Evolutionary conservation across 257 asterid genomes (phyloP).

Genomic region (Solanum corneliomulleri): DNA sequence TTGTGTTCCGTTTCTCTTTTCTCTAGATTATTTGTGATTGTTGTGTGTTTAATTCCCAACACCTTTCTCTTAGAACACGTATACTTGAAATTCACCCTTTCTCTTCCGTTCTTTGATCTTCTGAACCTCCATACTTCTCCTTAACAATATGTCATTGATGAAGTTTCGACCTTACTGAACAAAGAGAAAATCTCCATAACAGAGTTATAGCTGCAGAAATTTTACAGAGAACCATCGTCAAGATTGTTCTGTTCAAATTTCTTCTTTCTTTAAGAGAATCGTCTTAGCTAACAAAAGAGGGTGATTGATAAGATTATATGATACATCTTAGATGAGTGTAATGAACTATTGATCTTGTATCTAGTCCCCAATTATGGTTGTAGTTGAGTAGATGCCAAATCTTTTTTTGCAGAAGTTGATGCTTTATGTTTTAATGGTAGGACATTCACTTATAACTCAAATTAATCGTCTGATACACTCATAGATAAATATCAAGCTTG

Average conservation of each 20-base stretch:
- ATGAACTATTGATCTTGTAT: neutral
- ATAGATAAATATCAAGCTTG: neutral
- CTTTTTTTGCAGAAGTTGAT: neutral
- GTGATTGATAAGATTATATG: neutral
- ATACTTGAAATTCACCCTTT: no score
- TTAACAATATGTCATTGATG: neutral
- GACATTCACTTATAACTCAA: neutral
- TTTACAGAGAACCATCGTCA: neutral
- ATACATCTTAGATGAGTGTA: neutral
- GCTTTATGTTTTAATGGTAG: neutral
- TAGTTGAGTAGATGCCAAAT: neutral
- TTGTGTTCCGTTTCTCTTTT: no score
- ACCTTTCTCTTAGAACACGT: no score
- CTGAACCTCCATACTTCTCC: no score
- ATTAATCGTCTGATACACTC: no score
- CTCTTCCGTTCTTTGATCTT: no score
- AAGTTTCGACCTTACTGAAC: constrained; percentile 66
- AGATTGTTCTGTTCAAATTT: neutral
- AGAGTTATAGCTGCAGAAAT: neutral
- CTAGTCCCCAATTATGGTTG: neutral
- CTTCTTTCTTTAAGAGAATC: neutral
- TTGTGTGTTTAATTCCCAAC: no score
- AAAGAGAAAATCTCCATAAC: neutral
- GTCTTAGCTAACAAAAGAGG: neutral
- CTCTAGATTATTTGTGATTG: no score